Evolutionary conservation across 164 flowering plant genomes (phyloP), one percentile per base, ranked within the genome.

Genomic region (Taxillus chinensis): DNA sequence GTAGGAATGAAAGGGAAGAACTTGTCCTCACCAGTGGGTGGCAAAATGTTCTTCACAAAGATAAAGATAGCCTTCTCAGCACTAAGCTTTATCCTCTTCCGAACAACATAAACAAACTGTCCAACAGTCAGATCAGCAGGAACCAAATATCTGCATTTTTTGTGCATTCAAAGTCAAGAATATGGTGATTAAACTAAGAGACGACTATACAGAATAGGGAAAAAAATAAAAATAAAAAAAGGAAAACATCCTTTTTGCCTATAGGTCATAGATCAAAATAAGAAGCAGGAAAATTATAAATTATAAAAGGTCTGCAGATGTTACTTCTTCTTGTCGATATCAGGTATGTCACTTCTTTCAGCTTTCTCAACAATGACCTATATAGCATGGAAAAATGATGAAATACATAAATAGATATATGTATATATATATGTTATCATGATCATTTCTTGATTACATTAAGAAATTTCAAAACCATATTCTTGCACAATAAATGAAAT

Each of bases 81-180:
- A 61, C 80, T 63, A 50, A 79, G 77, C 70, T 74, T 79, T 8
- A 79, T 75, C 68, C 80, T 74, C 53, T 77, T 77, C 39, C 80
- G 79, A 8, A 79, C 79, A 46, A 79, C 80, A 68, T 73, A 79
- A 41, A 79, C 80, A 59, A 77, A 77, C 63, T 79, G 80, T n/a
- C 80, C 83, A 17, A 73, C 74, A 54, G 77, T 72, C 62, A 77
- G 62, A 64, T 79, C 83, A 10, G 75, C 75, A 5, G 83, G 80
- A 17, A 77, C 83, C 45, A 79, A 74, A 74, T 77, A 77, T 49
- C 80, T 77, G 69, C 68, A 71, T 15, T 27, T 45, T 15, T 7
- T 39, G 27, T 2, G 27, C 27, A 27, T 27, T 27, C 27, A 2
- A 27, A 27, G 27, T 27, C 27, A 27, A 2, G 27, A 27, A 27